A percentile compares a stretch with the other conserved stretches of the same genome.
Conservation (phyloP, 768 basidiomycete species). For the Hemileccinum impolitum region DNA sequence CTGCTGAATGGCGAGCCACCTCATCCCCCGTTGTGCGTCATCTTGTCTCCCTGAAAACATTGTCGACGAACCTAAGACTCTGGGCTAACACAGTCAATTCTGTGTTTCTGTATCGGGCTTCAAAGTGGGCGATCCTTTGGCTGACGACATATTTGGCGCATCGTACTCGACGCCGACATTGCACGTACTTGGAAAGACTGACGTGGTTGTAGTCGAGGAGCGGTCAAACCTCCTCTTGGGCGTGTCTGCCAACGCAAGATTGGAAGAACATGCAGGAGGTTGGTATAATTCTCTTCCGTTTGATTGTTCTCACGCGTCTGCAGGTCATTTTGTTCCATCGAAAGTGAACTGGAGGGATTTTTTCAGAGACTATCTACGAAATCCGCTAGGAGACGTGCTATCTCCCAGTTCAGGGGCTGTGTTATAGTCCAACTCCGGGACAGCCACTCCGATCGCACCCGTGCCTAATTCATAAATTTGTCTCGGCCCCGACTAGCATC, state of each 20-base stretch:
- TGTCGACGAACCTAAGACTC: neutral
- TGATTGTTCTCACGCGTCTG: neutral
- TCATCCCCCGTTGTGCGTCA: constrained; percentile 70
- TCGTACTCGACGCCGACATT: constrained; percentile 69
- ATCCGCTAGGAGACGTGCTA: constrained; percentile 45
- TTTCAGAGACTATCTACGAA: constrained; percentile 59
- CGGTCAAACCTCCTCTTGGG: constrained; percentile 56
- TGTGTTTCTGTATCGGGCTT: constrained; percentile 79
- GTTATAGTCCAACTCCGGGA: constrained; percentile 44
- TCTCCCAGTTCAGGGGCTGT: constrained; percentile 37
- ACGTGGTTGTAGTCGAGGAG: constrained; percentile 71
- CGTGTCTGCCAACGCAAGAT: constrained; percentile 52
- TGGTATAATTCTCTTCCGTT: constrained; percentile 21
- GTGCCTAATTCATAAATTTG: constrained; percentile 2
- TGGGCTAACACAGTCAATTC: constrained; percentile 50
- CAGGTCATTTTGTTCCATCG: constrained; percentile 83
- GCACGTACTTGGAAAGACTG: constrained; percentile 74
- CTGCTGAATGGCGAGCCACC: constrained; percentile 59
- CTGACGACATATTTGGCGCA: constrained; percentile 46
- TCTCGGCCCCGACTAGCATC: neutral
- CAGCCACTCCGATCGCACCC: constrained; percentile 39
- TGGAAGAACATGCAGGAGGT: constrained; percentile 84
- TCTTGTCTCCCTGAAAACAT: neutral
- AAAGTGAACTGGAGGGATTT: constrained; percentile 76
- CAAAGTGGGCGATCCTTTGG: constrained; percentile 44